These are phyloP conservation scores for Clitoria ternatea DNA, from an alignment of 306 rosid species.

Conservation along the genomic window DNA sequence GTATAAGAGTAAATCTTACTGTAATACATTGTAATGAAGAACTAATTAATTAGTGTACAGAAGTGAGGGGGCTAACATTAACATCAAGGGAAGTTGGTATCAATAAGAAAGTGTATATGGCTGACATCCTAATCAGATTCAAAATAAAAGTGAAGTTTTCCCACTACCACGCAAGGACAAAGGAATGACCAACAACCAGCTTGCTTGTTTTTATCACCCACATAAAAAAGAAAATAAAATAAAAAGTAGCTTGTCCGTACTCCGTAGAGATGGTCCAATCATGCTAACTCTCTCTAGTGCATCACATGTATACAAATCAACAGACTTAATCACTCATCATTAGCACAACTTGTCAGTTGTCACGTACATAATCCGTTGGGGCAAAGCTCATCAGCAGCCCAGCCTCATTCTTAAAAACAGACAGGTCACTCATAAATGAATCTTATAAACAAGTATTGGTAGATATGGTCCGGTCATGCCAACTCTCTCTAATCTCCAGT, in stretches of 20 bases:
- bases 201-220: not conserved
- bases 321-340: not conserved
- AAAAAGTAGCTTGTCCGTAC: not conserved
- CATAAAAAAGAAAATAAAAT: not conserved
- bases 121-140: not conserved
- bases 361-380: not conserved
- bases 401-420: not conserved
- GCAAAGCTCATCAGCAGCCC: conserved; percentile 1
- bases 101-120: not conserved
- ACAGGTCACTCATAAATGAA: not conserved
- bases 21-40: not conserved
- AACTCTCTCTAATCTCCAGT: not conserved
- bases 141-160: not conserved
- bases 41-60: not conserved
- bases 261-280: not conserved
- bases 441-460: not conserved
- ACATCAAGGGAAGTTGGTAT: not conserved
- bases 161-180: conserved; percentile 5
- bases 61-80: not conserved
- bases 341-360: not conserved
- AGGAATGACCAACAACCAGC: not conserved
- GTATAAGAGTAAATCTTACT: not conserved
- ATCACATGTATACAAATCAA: conserved; percentile 5
- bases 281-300: not conserved
- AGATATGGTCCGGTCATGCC: not conserved